Evolutionary conservation across 169 alveolate genomes (phyloP).

Genomic region (Eimeria tenella): DNA sequence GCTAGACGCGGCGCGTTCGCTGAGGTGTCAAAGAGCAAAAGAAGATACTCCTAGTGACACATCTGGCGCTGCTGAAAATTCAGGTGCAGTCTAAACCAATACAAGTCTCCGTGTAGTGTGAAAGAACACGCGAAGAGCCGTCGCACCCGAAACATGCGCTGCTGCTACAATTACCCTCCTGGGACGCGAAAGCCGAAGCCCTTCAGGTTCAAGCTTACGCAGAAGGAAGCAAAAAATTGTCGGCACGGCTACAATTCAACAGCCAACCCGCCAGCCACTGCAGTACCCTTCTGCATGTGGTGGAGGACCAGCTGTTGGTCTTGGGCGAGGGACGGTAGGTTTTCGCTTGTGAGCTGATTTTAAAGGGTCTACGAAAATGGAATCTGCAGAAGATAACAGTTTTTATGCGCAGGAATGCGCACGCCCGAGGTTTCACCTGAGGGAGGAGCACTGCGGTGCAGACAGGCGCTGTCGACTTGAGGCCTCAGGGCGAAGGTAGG

Average conservation of each 20-base stretch:
- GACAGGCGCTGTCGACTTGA: conserved; percentile 62
- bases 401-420: background rate
- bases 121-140: background rate
- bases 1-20: background rate
- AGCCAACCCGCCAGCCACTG: background rate
- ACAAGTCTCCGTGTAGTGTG: background rate
- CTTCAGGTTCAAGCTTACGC: background rate
- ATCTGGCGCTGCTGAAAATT: background rate
- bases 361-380: background rate
- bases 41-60: background rate
- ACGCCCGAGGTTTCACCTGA: background rate
- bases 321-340: background rate
- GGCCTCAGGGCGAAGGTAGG: conserved; percentile 51
- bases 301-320: conserved; percentile 6
- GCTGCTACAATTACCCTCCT: background rate
- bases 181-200: no score
- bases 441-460: conserved; percentile 7
- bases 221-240: background rate
- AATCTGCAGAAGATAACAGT: conserved; percentile 6
- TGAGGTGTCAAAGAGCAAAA: background rate
- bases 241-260: background rate
- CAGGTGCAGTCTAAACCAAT: background rate
- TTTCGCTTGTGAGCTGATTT: background rate
- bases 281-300: conserved; percentile 46
- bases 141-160: background rate